Evolutionary conservation across 2,329 filamentous ascomycete species (phyloP).

Genomic region (Immersiporthe knoxdaviesiana): DNA sequence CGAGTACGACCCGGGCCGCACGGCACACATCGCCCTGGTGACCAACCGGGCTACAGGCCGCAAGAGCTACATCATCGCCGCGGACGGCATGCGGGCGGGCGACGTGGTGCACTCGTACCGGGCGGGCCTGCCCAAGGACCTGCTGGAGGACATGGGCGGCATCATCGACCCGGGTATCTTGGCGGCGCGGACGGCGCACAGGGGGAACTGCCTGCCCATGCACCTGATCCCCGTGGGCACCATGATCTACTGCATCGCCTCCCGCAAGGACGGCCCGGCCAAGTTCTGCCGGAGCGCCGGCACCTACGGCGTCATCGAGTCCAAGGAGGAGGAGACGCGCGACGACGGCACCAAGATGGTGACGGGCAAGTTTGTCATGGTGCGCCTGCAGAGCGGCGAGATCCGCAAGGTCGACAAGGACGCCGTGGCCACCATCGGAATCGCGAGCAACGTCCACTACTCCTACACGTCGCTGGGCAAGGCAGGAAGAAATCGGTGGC

Average conservation of each 20-base stretch:
- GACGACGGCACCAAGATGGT: slow-evolving; percentile 64
- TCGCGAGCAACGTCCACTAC: slow-evolving; percentile 90
- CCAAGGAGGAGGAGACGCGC: slow-evolving; percentile 79
- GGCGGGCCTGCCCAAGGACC: slow-evolving; percentile 81
- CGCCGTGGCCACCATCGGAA: slow-evolving; percentile 91
- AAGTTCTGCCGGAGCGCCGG: slow-evolving; percentile 96
- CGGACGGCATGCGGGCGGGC: slow-evolving; percentile 89
- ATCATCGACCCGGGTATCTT: slow-evolving; percentile 92
- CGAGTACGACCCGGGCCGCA: slow-evolving; percentile 93
- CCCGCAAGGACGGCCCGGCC: slow-evolving; percentile 70
- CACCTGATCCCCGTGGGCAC: slow-evolving; percentile 97
- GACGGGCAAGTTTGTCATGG: slow-evolving; percentile 77
- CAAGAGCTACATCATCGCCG: slow-evolving; percentile 91
- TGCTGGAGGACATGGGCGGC: slow-evolving; percentile 91
- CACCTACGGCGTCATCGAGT: slow-evolving; percentile 84
- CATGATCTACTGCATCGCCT: slow-evolving; percentile 87
- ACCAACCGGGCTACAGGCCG: slow-evolving; percentile 73
- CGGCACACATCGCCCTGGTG: slow-evolving; percentile 87
- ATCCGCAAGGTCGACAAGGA: slow-evolving; percentile 87
- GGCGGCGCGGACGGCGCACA: slow-evolving; percentile 89
- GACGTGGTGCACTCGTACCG: slow-evolving; percentile 93
- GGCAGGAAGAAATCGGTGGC: slow-evolving; percentile 88
- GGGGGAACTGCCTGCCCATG: slow-evolving; percentile 92
- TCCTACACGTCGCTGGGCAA: slow-evolving; percentile 93
- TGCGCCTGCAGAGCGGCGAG: slow-evolving; percentile 91